Percentiles rank a stretch among this genome's conserved stretches.
phyloP scores from a whole-genome alignment of 129 eudicot species.

The Smallanthus sonchifolius region DNA sequence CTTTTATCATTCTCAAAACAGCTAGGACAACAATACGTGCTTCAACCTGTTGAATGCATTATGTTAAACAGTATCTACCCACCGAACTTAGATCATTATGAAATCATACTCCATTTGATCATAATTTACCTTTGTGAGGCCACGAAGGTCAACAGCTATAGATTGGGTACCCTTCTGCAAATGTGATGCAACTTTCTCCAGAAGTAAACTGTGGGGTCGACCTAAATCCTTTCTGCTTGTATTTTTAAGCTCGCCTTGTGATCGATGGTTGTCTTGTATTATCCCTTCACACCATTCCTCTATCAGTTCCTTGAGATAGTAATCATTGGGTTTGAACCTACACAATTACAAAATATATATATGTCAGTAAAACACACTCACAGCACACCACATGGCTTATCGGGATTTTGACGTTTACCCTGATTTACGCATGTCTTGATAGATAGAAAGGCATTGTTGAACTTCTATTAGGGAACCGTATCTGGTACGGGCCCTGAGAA shows the following conservation, averaged over 20 bases:
- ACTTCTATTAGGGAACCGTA: slow-evolving; percentile 81
- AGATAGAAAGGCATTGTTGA: slow-evolving; percentile 79
- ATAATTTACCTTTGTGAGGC: slow-evolving; percentile 70
- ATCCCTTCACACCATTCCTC: slow-evolving; percentile 99
- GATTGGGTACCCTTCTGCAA: slow-evolving; percentile 57
- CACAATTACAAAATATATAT: not conserved
- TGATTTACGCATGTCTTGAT: slow-evolving; percentile 93
- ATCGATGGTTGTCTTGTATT: slow-evolving; percentile 47
- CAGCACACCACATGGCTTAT: not conserved
- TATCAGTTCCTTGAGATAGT: slow-evolving; percentile 80
- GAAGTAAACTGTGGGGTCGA: slow-evolving; percentile 57
- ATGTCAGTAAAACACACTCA: not conserved
- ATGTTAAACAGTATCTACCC: not conserved
- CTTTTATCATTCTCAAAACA: slow-evolving; percentile 86
- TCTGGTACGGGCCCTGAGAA: slow-evolving; percentile 78
- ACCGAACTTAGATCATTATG: not conserved
- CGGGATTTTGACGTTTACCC: slow-evolving; percentile 42
- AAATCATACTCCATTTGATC: not conserved
- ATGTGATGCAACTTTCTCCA: slow-evolving; percentile 85
- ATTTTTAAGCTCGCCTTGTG: slow-evolving; percentile 34
- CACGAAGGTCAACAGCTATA: slow-evolving; percentile 65
- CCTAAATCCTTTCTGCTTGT: slow-evolving; percentile 42
- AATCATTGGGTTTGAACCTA: slow-evolving; percentile 85
- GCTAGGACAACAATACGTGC: slow-evolving; percentile 95
- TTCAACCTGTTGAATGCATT: slow-evolving; percentile 57